phyloP scores from a whole-genome alignment of 495 filamentous ascomycete species.

The Xeromyces bisporus region DNA sequence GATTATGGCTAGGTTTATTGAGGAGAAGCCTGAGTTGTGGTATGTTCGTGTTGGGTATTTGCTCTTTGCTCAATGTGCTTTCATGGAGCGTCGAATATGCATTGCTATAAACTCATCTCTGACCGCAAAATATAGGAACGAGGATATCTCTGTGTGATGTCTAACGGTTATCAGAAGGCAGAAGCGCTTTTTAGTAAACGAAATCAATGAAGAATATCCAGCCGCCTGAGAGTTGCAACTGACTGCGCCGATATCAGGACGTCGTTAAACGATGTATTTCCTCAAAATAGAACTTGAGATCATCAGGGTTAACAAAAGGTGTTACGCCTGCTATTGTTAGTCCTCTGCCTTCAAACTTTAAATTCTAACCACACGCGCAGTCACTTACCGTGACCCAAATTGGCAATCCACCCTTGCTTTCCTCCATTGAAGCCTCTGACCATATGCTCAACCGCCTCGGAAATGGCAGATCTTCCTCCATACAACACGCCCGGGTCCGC shows the following conservation, averaged over 20 bases:
- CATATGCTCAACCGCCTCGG: conserved; percentile 63
- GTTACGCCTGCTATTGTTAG: conserved; percentile 51
- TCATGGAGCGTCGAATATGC: too few species aligned
- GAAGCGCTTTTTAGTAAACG: not conserved
- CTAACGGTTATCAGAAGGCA: conserved; percentile 3
- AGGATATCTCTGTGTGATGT: conserved; percentile 54
- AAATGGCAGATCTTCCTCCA: conserved; percentile 64
- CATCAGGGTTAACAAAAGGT: conserved; percentile 79
- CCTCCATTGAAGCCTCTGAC: conserved; percentile 73
- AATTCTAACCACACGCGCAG: not conserved
- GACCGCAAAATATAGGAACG: conserved; percentile 37
- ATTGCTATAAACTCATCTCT: too few species aligned
- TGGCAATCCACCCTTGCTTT: conserved; percentile 76
- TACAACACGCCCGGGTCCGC: conserved; percentile 90
- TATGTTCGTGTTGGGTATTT: conserved; percentile 29
- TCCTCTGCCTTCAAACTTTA: not conserved
- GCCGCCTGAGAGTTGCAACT: too few species aligned
- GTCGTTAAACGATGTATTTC: conserved; percentile 58
- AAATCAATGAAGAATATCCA: not conserved
- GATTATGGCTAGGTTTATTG: conserved; percentile 63
- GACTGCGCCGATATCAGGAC: too few species aligned
- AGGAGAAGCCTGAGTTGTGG: conserved; percentile 62
- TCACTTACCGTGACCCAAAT: conserved; percentile 67
- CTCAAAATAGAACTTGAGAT: conserved; percentile 82
- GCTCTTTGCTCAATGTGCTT: too few species aligned